Evolutionary conservation across 2,329 filamentous ascomycete species (phyloP), one percentile per base, ranked within the genome.

Genomic region (Zymoseptoria pseudotritici): DNA sequence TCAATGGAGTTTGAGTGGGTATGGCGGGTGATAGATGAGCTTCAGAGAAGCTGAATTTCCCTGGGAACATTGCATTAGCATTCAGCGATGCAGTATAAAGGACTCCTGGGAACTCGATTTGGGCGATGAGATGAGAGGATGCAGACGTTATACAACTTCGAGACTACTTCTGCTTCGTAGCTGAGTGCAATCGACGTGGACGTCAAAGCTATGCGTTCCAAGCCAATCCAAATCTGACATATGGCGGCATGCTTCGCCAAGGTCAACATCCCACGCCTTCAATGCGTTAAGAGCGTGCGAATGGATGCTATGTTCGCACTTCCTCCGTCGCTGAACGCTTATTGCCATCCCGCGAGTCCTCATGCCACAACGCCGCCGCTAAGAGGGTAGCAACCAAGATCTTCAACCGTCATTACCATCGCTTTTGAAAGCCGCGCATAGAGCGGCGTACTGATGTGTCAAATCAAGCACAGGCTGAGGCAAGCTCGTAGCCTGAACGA

Each of bases 381-480:
- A 46, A 17, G n/a, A 17, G 2, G 36, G 36, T 46, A 17, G 36
- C 36, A 46, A 46, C 2, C 50, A 52, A 53, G 11, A 17, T 13
- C 31, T 20, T 64, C 82, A 93, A 69, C 87, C 89, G 69, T 96
- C 92, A 24, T 89, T 96, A 3, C 94, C 94, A 70, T 87, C 95
- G 82, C 92, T 97, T 70, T 91, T 86, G 78, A 99, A 99, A 0
- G 91, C 91, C 20, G 93, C 92, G 73, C 94, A 99, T 42, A 99
- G 80, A 59, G 91, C 90, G 20, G 93, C 94, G 73, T 99, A 99
- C 73, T 97, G 90, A 75, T 99, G 93, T 24, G 94, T 97, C 61
- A 99, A 79, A 73, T 97, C 93, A 58, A 97, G 82, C 49, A 99
- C 92, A 61, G 89, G 87, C 76, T 97, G 94, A 10, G 93, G 92